Evolutionary conservation across 106 monocot species (phyloP).

Genomic region (Acorus calamus): DNA sequence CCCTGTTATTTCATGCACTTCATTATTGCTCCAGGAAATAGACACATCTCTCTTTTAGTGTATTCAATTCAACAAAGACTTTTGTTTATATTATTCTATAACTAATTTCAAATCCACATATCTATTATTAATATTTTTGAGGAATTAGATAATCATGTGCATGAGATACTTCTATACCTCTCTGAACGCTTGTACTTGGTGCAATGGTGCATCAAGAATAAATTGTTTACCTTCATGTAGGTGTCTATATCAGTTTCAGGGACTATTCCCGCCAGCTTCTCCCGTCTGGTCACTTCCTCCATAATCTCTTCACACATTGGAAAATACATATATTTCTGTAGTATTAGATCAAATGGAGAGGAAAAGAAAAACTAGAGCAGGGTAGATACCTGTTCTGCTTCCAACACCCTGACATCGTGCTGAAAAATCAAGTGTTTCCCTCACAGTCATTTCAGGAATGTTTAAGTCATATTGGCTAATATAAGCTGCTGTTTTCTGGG

Average conservation of each 20-base stretch:
- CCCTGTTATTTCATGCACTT: too few species aligned
- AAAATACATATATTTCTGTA: not conserved
- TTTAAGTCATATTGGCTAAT: conserved; percentile 68
- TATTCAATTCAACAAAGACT: too few species aligned
- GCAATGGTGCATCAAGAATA: not conserved
- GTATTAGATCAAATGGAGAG: too few species aligned
- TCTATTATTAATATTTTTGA: too few species aligned
- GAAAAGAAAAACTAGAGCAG: too few species aligned
- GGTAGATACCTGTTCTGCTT: conserved; percentile 46
- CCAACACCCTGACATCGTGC: conserved; percentile 80
- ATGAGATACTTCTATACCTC: too few species aligned
- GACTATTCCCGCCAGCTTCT: conserved; percentile 48
- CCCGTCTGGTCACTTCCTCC: conserved; percentile 69
- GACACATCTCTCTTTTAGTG: too few species aligned
- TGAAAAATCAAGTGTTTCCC: conserved; percentile 65
- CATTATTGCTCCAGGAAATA: too few species aligned
- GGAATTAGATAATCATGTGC: too few species aligned
- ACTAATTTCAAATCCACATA: too few species aligned
- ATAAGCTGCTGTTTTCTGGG: conserved; percentile 66
- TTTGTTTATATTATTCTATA: too few species aligned
- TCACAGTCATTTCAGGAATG: conserved; percentile 73
- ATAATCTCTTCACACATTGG: conserved; percentile 41
- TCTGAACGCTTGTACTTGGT: too few species aligned
- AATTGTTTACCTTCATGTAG: conserved; percentile 69
- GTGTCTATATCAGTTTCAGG: conserved; percentile 70